Base-by-base conservation (phyloP, 805 yeast species). In the Ogataea allantospora region DNA sequence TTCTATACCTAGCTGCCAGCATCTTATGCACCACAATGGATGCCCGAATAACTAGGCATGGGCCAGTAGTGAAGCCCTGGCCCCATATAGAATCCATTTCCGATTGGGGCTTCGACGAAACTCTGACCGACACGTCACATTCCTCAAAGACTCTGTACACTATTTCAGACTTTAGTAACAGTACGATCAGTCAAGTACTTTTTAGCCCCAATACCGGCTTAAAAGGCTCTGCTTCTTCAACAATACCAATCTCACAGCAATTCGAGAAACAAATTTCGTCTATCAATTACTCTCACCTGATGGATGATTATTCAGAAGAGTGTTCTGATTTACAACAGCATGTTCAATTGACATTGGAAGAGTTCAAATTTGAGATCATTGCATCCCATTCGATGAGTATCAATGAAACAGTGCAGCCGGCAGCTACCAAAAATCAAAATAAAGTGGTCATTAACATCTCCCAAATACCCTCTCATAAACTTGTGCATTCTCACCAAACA, bases 341-440 rank as follows among this genome's bases (percentile, higher is more conserved):
- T 22, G 28, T 39, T 7, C 33, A 30, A 11, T 21, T 35, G 8
- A 40, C 51, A 6, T 31, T 55, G 9, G 61, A 57, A 14, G 44
- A 46, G 29, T 48, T 55, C 37, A 57, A 53, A 33, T 56, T 55
- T 33, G 53, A 51, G 16, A 48, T 55, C 11, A 50, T 55, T 4
- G 53, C 55, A 3, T 54, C 59, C 10, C 41, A 30, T 12, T 29
- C 48, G 12, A 47, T 50, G 52, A 46, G 41, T 24, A 50, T 40
- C 24, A 44, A 31, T 15, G 37, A 31, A 13, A 27, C 30, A 6
- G 15, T 14, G 10, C 26, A 38, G 8, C 18, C 21, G 4, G n/a
- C 11, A 10, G 17, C 27, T 20, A 35, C 24, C 12, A 23, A 27
- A 7, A 15, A 28, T n/a, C 23, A 38, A 12, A 27, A 40, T 13